phyloP scores from a whole-genome alignment of 345 rosid genomes.

The Erodium maritimum region DNA sequence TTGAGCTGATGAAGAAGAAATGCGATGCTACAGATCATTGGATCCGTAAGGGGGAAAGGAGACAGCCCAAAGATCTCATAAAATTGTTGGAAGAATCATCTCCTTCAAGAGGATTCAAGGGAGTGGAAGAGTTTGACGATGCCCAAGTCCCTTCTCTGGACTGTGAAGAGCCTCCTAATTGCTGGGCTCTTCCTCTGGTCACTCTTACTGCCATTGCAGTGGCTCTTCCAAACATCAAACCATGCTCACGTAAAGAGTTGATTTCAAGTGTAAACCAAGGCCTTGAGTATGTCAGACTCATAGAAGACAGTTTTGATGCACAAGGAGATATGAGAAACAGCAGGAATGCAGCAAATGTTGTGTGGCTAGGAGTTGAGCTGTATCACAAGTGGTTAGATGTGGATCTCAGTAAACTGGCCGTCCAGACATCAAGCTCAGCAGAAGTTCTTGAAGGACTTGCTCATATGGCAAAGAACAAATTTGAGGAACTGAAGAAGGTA shows the following conservation, averaged over 20 bases:
- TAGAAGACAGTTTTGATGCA: constrained; percentile 29
- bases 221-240: constrained; percentile 41
- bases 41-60: constrained; percentile 39
- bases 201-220: constrained; percentile 64
- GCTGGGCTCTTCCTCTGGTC: constrained; percentile 78
- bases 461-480: constrained; percentile 36
- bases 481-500: constrained; percentile 27
- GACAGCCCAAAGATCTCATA: constrained; percentile 44
- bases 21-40: constrained; percentile 47
- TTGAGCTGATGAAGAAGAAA: constrained; percentile 37
- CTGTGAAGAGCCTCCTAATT: constrained; percentile 48
- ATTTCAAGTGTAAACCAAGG: constrained; percentile 48
- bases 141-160: constrained; percentile 35
- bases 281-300: constrained; percentile 29
- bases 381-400: constrained; percentile 58
- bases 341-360: constrained; percentile 47
- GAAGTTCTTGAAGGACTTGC: constrained; percentile 45
- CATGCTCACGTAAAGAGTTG: constrained; percentile 21
- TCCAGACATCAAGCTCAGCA: constrained; percentile 24
- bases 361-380: constrained; percentile 60
- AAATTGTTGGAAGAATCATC: constrained; percentile 37
- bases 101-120: constrained; percentile 34
- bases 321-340: constrained; percentile 25
- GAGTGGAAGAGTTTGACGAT: constrained; percentile 51
- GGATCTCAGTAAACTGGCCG: constrained; percentile 43